Base-by-base conservation (phyloP, 2,329 filamentous ascomycete genomes). In the Graphilbum sp. region DNA sequence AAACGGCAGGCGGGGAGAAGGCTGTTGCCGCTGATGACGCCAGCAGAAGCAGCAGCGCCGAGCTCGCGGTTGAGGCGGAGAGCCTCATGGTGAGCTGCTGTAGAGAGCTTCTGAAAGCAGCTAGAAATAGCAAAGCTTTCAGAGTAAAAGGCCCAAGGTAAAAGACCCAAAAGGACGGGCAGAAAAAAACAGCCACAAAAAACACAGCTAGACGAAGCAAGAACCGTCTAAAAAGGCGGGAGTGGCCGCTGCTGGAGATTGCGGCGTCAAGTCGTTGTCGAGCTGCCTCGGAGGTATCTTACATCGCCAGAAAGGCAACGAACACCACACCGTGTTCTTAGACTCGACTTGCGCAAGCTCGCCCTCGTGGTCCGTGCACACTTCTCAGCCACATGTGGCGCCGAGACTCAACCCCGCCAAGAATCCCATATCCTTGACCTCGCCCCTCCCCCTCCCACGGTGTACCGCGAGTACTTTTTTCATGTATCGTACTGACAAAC, bases 1-100 rank as follows among this genome's bases (percentile, higher is more conserved):
- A 98, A 48, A 87, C 82, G 55, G 85, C 82, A 13, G 87, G 80
- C 38, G 88, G 86, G 65, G 67, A 67, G 48, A 68, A 67, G 48
- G 71, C 58, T 32, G 75, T 46, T 37, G 52, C 51, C 32, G 48
- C 50, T 43, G 59, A 58, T 43, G 68, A 54, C 42, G 58, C 66
- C 49, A 74, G 56, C 53, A 76, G 64, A 53, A 73, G 73, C 47
- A 70, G 58, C 51, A 75, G 62, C 48, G 69, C 69, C 52, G 72
- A 66, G 52, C 68, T 64, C 54, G 71, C 56, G 48, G 67, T 55
- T 51, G 58, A 55, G 49, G 27, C 13, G 27, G 60, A 56, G 17
- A 46, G 40, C 56, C 60, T 64, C 63, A 67, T 67, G 45, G 50
- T 61, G 55, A 42, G 43, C 38, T 42, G 41, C 37, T 40, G 13